These are phyloP conservation scores for Exophiala viscosa DNA, from an alignment of 2,329 filamentous ascomycete genomes.

Conservation along the genomic window DNA sequence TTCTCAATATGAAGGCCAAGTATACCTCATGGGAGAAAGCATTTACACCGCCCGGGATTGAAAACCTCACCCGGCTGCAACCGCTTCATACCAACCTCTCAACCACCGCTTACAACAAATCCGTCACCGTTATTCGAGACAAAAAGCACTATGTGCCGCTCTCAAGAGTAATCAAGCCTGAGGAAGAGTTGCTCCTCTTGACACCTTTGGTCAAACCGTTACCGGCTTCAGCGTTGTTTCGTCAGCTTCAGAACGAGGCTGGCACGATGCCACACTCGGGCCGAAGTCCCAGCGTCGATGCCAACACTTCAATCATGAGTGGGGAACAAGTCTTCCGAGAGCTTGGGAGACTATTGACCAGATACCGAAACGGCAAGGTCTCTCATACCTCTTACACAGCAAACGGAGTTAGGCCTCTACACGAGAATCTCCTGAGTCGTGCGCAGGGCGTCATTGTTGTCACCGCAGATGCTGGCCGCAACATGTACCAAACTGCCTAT, in stretches of 20 bases:
- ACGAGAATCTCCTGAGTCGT: slow-evolving; percentile 86
- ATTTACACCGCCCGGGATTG: slow-evolving; percentile 77
- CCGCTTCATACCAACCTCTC: slow-evolving; percentile 78
- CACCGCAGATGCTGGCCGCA: slow-evolving; percentile 89
- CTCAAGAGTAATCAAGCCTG: slow-evolving; percentile 72
- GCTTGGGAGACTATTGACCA: slow-evolving; percentile 79
- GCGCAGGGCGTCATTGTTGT: slow-evolving; percentile 85
- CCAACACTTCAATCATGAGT: slow-evolving; percentile 69
- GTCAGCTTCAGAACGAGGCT: slow-evolving; percentile 49
- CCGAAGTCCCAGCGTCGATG: slow-evolving; percentile 49
- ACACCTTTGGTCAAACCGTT: slow-evolving; percentile 88
- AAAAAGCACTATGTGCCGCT: slow-evolving; percentile 81
- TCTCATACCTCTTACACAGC: slow-evolving; percentile 93
- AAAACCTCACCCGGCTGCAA: slow-evolving; percentile 73
- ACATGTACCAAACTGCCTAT: slow-evolving; percentile 89
- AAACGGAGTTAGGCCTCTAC: slow-evolving; percentile 85
- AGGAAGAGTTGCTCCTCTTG: slow-evolving; percentile 83
- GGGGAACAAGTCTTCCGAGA: slow-evolving; percentile 91
- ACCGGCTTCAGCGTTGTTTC: slow-evolving; percentile 81
- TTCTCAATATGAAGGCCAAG: slow-evolving; percentile 74
- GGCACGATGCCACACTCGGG: slow-evolving; percentile 27
- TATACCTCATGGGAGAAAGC: slow-evolving; percentile 91
- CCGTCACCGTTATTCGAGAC: slow-evolving; percentile 88
- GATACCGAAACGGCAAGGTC: slow-evolving; percentile 79
- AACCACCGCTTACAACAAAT: slow-evolving; percentile 81